Evolutionary conservation across 306 rosid species (phyloP).

Genomic region (Lupinus albus): DNA sequence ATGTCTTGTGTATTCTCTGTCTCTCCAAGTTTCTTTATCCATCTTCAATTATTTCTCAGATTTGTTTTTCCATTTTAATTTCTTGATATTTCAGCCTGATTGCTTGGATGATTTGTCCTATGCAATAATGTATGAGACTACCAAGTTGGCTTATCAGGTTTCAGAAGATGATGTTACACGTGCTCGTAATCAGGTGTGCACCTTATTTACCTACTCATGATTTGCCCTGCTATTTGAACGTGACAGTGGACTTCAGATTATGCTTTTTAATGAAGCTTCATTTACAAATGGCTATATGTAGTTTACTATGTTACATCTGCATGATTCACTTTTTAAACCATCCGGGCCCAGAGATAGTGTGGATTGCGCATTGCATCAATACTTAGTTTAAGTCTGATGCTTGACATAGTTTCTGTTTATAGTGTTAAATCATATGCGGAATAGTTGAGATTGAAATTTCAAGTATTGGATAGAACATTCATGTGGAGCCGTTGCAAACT

Average conservation of each 20-base stretch:
- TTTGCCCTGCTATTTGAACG: constrained; percentile 1
- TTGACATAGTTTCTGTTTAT: no score
- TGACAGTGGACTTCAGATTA: constrained; percentile 1
- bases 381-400: not conserved
- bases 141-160: constrained; percentile 78
- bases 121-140: constrained; percentile 83
- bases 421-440: no score
- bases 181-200: constrained; percentile 84
- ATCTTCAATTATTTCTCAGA: not conserved
- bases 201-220: not conserved
- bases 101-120: constrained; percentile 77
- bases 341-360: not conserved
- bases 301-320: constrained; percentile 5
- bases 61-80: not conserved
- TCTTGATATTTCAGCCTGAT: constrained; percentile 59
- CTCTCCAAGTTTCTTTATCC: not conserved
- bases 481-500: not conserved
- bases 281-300: not conserved
- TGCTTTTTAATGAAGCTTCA: not conserved
- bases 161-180: constrained; percentile 82
- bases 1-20: not conserved
- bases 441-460: not conserved
- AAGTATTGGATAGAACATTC: not conserved
- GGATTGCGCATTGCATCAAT: not conserved
- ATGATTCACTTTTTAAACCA: not conserved